These are phyloP conservation scores for Fusarium incarnatum DNA, from an alignment of 2,329 filamentous ascomycete species.

Conservation along the genomic window DNA sequence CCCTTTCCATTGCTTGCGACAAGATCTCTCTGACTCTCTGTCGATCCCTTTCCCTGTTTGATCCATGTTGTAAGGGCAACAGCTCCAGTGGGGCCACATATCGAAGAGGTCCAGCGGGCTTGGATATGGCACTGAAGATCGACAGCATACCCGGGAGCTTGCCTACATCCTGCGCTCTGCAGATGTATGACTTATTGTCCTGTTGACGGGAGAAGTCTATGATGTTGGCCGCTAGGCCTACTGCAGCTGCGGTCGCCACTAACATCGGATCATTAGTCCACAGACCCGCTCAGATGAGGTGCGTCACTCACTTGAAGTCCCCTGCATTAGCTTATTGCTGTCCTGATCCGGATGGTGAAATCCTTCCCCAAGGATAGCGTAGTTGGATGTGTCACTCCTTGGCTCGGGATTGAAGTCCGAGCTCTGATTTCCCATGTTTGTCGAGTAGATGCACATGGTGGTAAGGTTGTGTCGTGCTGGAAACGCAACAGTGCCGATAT, in stretches of 20 bases:
- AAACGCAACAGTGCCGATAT: fast-evolving
- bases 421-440: neutral
- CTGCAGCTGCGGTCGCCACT: neutral
- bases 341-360: neutral
- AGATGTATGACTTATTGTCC: fast-evolving
- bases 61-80: fast-evolving
- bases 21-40: neutral
- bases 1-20: neutral
- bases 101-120: neutral
- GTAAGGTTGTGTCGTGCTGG: neutral
- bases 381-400: fast-evolving
- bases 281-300: fast-evolving
- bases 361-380: fast-evolving
- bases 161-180: neutral
- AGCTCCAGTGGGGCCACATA: neutral
- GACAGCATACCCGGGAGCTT: fast-evolving
- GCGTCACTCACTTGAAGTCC: neutral
- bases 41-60: fast-evolving
- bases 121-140: neutral
- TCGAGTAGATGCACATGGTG: neutral
- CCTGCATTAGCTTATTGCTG: neutral
- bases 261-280: neutral
- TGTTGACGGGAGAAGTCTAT: neutral
- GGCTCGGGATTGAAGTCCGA: neutral
- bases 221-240: fast-evolving